phyloP scores from a whole-genome alignment of 371 early-diverging fungal genomes.

The Rhizomucor pusillus region DNA sequence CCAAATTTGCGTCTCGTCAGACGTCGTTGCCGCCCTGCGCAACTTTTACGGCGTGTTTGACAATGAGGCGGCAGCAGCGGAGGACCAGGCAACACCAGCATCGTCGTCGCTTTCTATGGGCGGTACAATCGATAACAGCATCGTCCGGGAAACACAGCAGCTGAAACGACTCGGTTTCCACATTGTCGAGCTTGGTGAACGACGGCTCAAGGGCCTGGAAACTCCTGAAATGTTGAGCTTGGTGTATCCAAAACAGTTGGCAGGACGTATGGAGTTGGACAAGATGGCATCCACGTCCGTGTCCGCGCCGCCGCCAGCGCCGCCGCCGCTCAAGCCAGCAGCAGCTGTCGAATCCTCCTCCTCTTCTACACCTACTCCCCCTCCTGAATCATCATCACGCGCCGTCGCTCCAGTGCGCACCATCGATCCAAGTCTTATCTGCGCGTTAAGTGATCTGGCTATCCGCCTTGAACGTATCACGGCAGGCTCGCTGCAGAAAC shows the following conservation, averaged over 20 bases:
- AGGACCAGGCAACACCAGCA: constrained; percentile 1
- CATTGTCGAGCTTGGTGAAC: constrained; percentile 77
- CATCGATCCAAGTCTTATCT: constrained; percentile 35
- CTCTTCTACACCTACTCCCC: not conserved
- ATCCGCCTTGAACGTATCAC: constrained; percentile 45
- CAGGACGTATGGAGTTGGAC: constrained; percentile 45
- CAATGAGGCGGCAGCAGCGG: constrained; percentile 21
- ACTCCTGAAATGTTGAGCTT: constrained; percentile 80
- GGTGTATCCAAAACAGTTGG: constrained; percentile 66
- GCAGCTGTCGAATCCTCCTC: not conserved
- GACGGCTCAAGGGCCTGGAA: constrained; percentile 88
- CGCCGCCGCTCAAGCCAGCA: not conserved
- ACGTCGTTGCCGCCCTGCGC: constrained; percentile 57
- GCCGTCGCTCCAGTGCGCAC: constrained; percentile 6
- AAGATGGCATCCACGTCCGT: constrained; percentile 6
- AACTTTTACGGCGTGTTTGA: constrained; percentile 38
- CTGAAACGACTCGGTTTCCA: constrained; percentile 72
- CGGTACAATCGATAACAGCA: not conserved
- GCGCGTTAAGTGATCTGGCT: constrained; percentile 35
- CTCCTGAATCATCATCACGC: not conserved
- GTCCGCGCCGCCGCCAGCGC: too few relatives aligned
- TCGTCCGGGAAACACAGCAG: constrained; percentile 48
- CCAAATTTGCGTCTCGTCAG: constrained; percentile 76
- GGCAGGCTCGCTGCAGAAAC: constrained; percentile 24
- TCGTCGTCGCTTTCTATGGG: constrained; percentile 11